These are phyloP conservation scores for Prorocentrum cordatum DNA, from an alignment of 169 alveolate genomes.

Conservation along the genomic window DNA sequence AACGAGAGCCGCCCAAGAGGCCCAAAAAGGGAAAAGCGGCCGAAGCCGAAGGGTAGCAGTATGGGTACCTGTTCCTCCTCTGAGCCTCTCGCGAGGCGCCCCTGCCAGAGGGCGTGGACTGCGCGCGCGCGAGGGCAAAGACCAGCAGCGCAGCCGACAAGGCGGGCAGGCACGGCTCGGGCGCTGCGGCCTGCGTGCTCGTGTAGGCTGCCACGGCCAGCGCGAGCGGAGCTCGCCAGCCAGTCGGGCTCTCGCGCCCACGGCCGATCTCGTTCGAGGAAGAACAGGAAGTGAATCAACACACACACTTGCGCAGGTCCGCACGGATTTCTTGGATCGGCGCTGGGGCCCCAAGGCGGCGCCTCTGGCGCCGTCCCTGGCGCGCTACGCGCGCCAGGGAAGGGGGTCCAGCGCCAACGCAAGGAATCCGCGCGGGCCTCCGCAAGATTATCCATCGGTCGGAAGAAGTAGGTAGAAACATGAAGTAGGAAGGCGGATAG, in stretches of 20 bases:
- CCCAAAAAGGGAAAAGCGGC: too few species aligned
- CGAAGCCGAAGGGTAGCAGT: too few species aligned
- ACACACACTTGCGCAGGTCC: background rate
- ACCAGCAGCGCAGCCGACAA: conserved; percentile 14
- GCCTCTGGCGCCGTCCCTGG: too few species aligned
- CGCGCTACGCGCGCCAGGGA: too few species aligned
- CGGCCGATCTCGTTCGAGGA: background rate
- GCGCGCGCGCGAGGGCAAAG: background rate
- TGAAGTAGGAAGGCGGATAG: too few species aligned
- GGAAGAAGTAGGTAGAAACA: too few species aligned
- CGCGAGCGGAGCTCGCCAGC: background rate
- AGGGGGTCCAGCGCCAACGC: too few species aligned
- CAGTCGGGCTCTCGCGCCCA: background rate
- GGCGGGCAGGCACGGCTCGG: conserved; percentile 44
- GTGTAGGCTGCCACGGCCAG: background rate
- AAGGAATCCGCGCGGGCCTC: too few species aligned
- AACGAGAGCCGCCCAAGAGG: too few species aligned
- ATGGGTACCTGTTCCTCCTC: background rate
- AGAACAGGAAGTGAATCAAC: background rate
- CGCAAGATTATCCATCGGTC: too few species aligned
- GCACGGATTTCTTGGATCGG: background rate
- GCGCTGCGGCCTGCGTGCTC: background rate
- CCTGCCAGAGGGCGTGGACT: background rate
- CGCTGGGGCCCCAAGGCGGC: too few species aligned
- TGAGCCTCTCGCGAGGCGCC: background rate